Evolutionary conservation across 2,329 filamentous ascomycete species (phyloP).

Genomic region (Neonectria coccinea): DNA sequence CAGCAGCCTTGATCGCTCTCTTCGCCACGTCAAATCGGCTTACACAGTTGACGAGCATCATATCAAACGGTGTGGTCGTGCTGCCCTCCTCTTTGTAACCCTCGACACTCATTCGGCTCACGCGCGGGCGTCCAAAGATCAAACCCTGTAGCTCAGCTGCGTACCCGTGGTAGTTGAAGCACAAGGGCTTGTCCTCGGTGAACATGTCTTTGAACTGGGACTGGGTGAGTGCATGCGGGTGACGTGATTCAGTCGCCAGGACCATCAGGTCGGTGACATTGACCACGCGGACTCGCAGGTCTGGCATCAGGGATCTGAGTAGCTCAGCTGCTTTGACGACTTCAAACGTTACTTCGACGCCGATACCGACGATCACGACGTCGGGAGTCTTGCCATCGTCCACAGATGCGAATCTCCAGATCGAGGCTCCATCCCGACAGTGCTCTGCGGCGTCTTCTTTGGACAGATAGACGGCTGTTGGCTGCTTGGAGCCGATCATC

Average conservation of each 20-base stretch:
- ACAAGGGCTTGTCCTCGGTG: conserved; percentile 64
- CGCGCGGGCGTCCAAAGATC: conserved; percentile 66
- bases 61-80: conserved; percentile 76
- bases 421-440: conserved; percentile 68
- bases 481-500: conserved; percentile 76
- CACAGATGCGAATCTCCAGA: conserved; percentile 72
- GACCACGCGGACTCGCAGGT: conserved; percentile 69
- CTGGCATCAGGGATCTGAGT: conserved; percentile 61
- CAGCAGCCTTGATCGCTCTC: conserved; percentile 62
- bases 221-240: conserved; percentile 68
- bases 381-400: conserved; percentile 68
- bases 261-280: conserved; percentile 77
- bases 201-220: conserved; percentile 68
- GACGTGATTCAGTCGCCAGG: conserved; percentile 63
- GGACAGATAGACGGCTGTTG: conserved; percentile 70
- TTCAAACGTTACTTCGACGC: conserved; percentile 74
- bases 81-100: conserved; percentile 74
- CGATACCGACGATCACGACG: conserved; percentile 73
- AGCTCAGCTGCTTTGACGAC: conserved; percentile 71
- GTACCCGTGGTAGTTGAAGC: conserved; percentile 78
- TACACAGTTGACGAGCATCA: conserved; percentile 73
- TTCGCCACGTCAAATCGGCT: conserved; percentile 70
- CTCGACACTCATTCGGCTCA: conserved; percentile 65
- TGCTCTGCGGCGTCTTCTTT: conserved; percentile 70
- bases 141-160: conserved; percentile 69